Evolutionary conservation across 148 eudicot species (phyloP), one percentile per base, ranked within the genome.

Genomic region (Silene latifolia): DNA sequence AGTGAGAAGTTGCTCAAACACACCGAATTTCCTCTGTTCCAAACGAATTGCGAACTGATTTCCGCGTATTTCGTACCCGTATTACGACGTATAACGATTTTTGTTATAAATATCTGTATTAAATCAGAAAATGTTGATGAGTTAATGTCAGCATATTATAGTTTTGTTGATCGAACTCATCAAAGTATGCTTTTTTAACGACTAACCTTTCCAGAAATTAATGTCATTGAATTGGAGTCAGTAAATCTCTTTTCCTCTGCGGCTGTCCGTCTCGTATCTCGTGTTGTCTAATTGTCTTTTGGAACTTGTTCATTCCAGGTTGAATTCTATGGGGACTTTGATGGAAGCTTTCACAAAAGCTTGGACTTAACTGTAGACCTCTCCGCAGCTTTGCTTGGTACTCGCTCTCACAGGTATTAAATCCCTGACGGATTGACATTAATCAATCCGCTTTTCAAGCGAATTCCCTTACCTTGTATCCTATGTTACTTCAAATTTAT

Each of bases 281-380:
- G 3, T 24, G 9, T 2, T 20, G 24, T 44, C 3, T 9, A 67
- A 10, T 19, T 39, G 18, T 46, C n/a, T 21, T 68, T 4, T 23
- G 24, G 21, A 39, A 42, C 27, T 65, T 51, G 51, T 18, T 39
- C 60, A 35, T 58, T 62, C 19, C 48, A 93, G 96, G 86, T 93
- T 74, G 94, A 93, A 35, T 93, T 93, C 64, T 93, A 89, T 74
- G 97, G 98, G 24, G 98, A 93, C 76, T 85, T 89, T 53, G 93
- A 91, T 78, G 97, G 87, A 69, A 89, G 92, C 86, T 93, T 93
- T 81, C 94, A 93, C 88, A 93, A 93, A 77, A 91, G 88, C 79
- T 82, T 93, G 85, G 97, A 89, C 78, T 78, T 91, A 76, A 84
- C 73, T 48, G 76, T 83, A 54, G 97, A 93, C 85, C 92, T 93